phyloP scores from a whole-genome alignment of 1,284 basidiomycete species.

The Cryptococcus sp. region DNA sequence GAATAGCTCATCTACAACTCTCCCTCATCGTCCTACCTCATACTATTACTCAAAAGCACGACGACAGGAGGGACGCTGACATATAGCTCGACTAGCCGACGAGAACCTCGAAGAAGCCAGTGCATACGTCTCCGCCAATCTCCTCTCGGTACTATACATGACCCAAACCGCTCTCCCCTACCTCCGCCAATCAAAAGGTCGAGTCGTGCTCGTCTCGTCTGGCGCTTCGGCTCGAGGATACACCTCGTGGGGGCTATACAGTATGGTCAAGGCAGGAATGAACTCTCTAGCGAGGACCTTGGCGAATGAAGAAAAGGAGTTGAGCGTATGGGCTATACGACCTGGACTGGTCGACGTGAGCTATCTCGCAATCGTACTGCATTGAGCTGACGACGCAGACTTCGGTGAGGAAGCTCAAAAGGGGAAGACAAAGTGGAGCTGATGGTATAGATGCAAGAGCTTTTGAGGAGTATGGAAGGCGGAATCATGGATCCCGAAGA shows the following conservation, averaged over 20 bases:
- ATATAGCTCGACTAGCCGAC: slow-evolving; percentile 1
- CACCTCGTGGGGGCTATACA: slow-evolving; percentile 52
- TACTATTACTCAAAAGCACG: no score
- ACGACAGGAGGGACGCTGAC: no score
- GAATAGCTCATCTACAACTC: slow-evolving; percentile 2
- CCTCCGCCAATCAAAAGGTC: slow-evolving; percentile 44
- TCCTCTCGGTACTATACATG: slow-evolving; percentile 50
- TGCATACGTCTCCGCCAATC: slow-evolving; percentile 48
- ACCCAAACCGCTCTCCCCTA: slow-evolving; percentile 49
- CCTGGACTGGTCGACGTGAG: slow-evolving; percentile 52
- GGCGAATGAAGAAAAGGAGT: slow-evolving; percentile 50
- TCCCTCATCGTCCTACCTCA: no score
- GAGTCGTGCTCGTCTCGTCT: slow-evolving; percentile 51
- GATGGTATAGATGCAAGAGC: slow-evolving; percentile 43
- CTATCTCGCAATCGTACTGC: neutral
- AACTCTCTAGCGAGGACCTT: slow-evolving; percentile 51
- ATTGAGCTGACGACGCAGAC: slow-evolving; percentile 15
- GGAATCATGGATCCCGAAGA: slow-evolving; percentile 44
- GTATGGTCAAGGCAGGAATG: slow-evolving; percentile 49
- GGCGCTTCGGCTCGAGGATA: slow-evolving; percentile 50
- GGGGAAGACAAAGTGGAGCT: neutral
- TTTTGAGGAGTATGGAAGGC: slow-evolving; percentile 37
- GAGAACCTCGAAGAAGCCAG: neutral
- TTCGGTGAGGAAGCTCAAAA: slow-evolving; percentile 6
- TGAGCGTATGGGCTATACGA: slow-evolving; percentile 49